Conservation (phyloP, 2,329 filamentous ascomycete genomes). For the Diaporthe sp. region DNA sequence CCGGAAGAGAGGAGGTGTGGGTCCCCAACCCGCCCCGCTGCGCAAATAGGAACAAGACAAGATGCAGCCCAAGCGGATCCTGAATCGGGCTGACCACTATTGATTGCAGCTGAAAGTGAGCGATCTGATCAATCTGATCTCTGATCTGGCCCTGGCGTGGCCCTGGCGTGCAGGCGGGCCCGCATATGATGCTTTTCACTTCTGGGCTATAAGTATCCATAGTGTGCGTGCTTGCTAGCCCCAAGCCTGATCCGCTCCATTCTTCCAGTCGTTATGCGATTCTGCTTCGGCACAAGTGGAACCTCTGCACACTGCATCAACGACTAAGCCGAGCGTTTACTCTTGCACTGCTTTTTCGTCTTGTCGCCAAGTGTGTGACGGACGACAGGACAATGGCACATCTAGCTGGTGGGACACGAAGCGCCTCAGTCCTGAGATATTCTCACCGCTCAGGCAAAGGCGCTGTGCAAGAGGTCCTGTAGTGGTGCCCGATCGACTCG, state of each 20-base stretch:
- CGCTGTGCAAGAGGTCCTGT: neutral
- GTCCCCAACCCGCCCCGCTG: neutral
- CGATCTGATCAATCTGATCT: constrained; percentile 31
- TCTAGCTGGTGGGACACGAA: neutral
- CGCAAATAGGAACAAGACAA: constrained; percentile 3
- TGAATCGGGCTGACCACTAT: constrained; percentile 16
- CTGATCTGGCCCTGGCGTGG: neutral
- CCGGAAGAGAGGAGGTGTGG: constrained; percentile 5
- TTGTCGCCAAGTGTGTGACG: neutral
- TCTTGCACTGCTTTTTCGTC: neutral
- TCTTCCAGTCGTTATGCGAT: neutral
- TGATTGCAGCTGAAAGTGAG: constrained; percentile 16
- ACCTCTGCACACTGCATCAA: neutral
- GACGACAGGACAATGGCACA: neutral
- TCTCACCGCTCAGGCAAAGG: constrained; percentile 4
- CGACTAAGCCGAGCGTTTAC: neutral
- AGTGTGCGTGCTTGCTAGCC: neutral
- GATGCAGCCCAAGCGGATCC: constrained; percentile 8
- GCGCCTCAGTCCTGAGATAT: neutral
- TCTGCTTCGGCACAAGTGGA: neutral
- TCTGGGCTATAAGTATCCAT: neutral
- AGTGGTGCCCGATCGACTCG: constrained; percentile 6
- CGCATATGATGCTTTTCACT: neutral
- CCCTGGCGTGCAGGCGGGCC: neutral
- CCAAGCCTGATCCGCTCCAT: neutral